Base-by-base conservation (phyloP, 2,329 filamentous ascomycete genomes). In the Claviceps maximensis region DNA sequence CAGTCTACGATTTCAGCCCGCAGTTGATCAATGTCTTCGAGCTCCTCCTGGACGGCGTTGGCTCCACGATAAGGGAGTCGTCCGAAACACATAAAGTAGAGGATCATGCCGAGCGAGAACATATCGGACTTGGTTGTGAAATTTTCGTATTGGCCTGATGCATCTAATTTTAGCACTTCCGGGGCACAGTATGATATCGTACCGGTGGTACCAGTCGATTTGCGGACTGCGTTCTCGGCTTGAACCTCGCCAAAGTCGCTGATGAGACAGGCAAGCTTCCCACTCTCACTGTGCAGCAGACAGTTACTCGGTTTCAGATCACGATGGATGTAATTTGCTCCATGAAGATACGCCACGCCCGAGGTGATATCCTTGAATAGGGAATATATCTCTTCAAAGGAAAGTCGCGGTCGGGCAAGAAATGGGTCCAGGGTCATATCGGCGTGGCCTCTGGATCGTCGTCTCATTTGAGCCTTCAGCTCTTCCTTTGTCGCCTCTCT, bases 221-320 rank as follows among this genome's bases (percentile, higher is more conserved):
- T 87, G n/a, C 93, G 82, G 17, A 82, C 80, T 0, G 80, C 79
- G 62, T 91, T 86, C 58, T 90, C 87, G 2, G 83, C 78, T 65
- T 98, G 94, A 0, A 97, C 91, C 67, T 98, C 93, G 42, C 94
- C 93, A 70, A 98, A 98, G 65, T 98, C 93, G 65, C 91, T 97
- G 53, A 98, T 95, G 17, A 98, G 74, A 47, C 95, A 95, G 51
- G 78, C 80, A 12, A 89, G 72, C 42, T 82, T 83, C 48, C 77
- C 78, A 25, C 83, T 85, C 55, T 84, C 86, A 33, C 79, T 79
- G 63, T 97, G 90, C 1, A 98, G 71, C 3, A 98, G 76, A 62
- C 94, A 98, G 61, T 98, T 98, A 65, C 86, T 93, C 2, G 93
- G 93, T 67, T 98, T 98, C 27, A 98, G 75, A 66, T 98, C 93